Conservation (phyloP, 2,329 filamentous ascomycete species). For the Beauveria brongniartii region DNA sequence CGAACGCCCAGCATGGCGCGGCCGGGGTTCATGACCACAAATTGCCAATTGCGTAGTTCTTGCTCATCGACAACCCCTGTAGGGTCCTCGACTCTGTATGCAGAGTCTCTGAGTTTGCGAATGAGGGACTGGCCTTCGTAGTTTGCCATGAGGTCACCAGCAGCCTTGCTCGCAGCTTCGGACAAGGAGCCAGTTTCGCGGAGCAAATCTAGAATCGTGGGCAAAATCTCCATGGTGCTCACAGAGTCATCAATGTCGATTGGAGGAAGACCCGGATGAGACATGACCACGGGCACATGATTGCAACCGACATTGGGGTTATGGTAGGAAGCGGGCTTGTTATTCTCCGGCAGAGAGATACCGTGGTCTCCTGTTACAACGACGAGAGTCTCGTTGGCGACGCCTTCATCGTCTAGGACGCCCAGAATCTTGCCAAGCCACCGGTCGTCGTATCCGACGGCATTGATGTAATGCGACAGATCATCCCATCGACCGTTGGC, state of each 20-base stretch:
- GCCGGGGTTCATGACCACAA: slow-evolving; percentile 20
- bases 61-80: slow-evolving; percentile 6
- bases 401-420: slow-evolving; percentile 22
- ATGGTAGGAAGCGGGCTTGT: slow-evolving; percentile 23
- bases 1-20: slow-evolving; percentile 18
- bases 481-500: slow-evolving; percentile 14
- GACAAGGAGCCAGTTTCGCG: slow-evolving; percentile 26
- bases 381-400: slow-evolving; percentile 26
- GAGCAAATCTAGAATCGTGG: slow-evolving; percentile 27
- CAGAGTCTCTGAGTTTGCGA: slow-evolving; percentile 15
- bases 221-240: slow-evolving; percentile 25
- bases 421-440: slow-evolving; percentile 26
- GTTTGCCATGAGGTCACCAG: slow-evolving; percentile 22
- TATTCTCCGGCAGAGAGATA: slow-evolving; percentile 24
- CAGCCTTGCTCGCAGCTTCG: slow-evolving; percentile 18
- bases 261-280: slow-evolving; percentile 25
- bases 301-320: slow-evolving; percentile 25
- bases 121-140: slow-evolving; percentile 29
- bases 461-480: slow-evolving; percentile 27
- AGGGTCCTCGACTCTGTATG: slow-evolving; percentile 2
- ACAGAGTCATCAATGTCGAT: slow-evolving; percentile 24
- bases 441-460: slow-evolving; percentile 23
- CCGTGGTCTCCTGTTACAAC: slow-evolving; percentile 27
- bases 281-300: slow-evolving; percentile 25
- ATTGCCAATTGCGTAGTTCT: slow-evolving; percentile 19